phyloP scores from a whole-genome alignment of 306 rosid species.

The Vigna unguiculata region DNA sequence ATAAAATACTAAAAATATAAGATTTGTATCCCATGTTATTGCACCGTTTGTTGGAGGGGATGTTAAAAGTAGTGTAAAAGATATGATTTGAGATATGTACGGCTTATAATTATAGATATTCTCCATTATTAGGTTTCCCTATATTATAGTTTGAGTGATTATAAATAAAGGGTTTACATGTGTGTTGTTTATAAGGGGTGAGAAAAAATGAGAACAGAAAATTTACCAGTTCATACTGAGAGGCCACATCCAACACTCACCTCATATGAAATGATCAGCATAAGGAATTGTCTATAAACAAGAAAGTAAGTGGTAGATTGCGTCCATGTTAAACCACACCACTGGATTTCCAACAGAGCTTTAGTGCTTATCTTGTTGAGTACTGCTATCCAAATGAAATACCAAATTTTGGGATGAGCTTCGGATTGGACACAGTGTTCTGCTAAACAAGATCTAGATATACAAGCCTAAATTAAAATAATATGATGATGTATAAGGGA shows the following conservation, averaged over 20 bases:
- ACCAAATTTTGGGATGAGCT: not conserved
- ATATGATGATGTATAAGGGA: not conserved
- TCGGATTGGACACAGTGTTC: not conserved
- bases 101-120: too few species aligned
- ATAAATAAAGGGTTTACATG: too few species aligned
- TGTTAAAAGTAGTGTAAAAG: too few species aligned
- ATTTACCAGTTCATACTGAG: constrained; percentile 6
- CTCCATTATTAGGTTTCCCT: too few species aligned
- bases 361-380: constrained; percentile 19
- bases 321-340: not conserved
- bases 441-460: not conserved
- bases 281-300: constrained; percentile 5
- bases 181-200: not conserved
- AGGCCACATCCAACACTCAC: constrained; percentile 2
- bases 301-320: not conserved
- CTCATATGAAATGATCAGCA: not conserved
- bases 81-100: too few species aligned
- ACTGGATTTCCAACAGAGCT: constrained; percentile 8
- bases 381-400: constrained; percentile 19
- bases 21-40: constrained; percentile 22
- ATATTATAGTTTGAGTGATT: too few species aligned
- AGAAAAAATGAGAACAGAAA: not conserved
- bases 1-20: not conserved
- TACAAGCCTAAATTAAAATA: not conserved
- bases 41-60: too few species aligned